A percentile compares a stretch with the other conserved stretches of the same genome.
Conservation (phyloP, 106 monocot species). For the Xerophyta viscosa region DNA sequence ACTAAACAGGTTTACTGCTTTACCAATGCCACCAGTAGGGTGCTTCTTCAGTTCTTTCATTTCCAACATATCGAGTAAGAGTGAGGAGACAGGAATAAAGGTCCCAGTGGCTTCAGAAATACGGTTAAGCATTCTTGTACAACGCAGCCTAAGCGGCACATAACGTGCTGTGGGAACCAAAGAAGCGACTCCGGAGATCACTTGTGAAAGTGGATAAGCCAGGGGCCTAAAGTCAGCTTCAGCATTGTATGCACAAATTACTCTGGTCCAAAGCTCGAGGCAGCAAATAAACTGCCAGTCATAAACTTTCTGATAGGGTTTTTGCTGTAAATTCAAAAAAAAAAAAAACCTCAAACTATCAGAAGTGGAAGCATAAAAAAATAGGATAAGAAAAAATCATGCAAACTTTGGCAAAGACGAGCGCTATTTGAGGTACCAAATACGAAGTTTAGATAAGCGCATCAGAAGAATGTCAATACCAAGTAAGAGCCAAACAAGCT, state of each 20-base stretch:
- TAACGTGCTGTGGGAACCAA: constrained; percentile 88
- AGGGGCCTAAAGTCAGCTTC: constrained; percentile 75
- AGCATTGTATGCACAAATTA: constrained; percentile 62
- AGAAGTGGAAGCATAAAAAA: background rate
- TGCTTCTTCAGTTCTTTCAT: constrained; percentile 67
- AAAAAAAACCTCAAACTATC: no score
- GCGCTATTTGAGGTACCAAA: no score
- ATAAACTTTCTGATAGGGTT: constrained; percentile 86
- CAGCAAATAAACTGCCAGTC: constrained; percentile 93
- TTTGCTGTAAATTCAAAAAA: constrained; percentile 23
- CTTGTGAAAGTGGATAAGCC: constrained; percentile 88
- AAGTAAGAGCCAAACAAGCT: no score
- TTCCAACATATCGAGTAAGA: constrained; percentile 85
- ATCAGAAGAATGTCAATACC: no score
- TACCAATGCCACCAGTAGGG: constrained; percentile 73
- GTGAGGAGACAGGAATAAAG: constrained; percentile 69
- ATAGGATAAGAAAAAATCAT: background rate
- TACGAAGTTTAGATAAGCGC: no score
- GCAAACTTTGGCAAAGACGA: no score
- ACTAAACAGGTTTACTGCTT: constrained; percentile 58
- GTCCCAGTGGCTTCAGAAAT: constrained; percentile 60
- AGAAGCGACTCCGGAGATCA: constrained; percentile 71
- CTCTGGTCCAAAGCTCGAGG: constrained; percentile 86
- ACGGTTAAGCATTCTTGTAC: constrained; percentile 82
- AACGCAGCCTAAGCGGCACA: constrained; percentile 73